These are phyloP conservation scores for Floccularia luteovirens DNA, from an alignment of 768 basidiomycete species.

Conservation along the genomic window DNA sequence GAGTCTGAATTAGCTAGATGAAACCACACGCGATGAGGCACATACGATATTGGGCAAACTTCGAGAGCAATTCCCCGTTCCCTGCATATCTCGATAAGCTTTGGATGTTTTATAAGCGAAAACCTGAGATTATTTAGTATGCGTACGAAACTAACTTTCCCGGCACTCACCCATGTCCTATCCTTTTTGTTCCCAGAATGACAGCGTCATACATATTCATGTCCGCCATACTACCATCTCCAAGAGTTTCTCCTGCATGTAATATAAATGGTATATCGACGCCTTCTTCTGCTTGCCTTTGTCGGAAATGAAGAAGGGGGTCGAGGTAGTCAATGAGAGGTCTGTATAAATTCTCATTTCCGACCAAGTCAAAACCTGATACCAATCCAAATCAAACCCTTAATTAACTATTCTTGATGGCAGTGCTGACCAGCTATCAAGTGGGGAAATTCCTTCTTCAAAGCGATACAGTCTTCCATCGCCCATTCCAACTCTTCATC, in stretches of 20 bases:
- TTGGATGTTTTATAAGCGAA: slow-evolving; percentile 72
- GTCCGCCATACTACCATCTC: slow-evolving; percentile 67
- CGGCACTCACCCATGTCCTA: slow-evolving; percentile 65
- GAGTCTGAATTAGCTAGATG: not conserved
- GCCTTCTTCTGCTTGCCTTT: slow-evolving; percentile 46
- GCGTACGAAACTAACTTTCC: not conserved
- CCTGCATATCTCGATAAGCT: slow-evolving; percentile 58
- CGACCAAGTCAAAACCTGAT: slow-evolving; percentile 79
- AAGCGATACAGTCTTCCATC: slow-evolving; percentile 64
- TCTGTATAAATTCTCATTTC: slow-evolving; percentile 53
- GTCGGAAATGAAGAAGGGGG: slow-evolving; percentile 50
- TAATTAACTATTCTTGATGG: not conserved
- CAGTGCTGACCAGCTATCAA: slow-evolving; percentile 50
- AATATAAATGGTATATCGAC: slow-evolving; percentile 71
- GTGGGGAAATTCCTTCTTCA: slow-evolving; percentile 71
- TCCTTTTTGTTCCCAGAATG: slow-evolving; percentile 69
- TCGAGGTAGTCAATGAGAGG: slow-evolving; percentile 60
- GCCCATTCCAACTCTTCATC: slow-evolving; percentile 55
- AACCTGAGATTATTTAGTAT: slow-evolving; percentile 38
- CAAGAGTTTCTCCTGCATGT: slow-evolving; percentile 76
- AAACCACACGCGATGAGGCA: slow-evolving; percentile 10
- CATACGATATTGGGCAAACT: slow-evolving; percentile 78
- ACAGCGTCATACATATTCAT: slow-evolving; percentile 75
- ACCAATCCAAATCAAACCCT: slow-evolving; percentile 2
- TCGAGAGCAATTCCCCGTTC: slow-evolving; percentile 61